A percentile compares a stretch with the other conserved stretches of the same genome.
Conservation (phyloP, 345 rosid species). For the Eucalyptus polyanthemos region DNA sequence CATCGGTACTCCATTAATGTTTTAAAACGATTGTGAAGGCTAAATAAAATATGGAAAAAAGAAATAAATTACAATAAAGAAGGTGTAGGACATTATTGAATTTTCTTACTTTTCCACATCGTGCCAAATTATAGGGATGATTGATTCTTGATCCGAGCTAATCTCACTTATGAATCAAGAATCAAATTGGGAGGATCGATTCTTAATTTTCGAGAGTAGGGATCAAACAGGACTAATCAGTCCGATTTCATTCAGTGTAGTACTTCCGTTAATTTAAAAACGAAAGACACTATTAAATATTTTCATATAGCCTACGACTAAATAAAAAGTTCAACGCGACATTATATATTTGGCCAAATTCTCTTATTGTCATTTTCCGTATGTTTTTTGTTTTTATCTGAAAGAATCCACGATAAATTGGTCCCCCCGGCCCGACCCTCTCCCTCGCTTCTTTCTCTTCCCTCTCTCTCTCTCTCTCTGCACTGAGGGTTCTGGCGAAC, state of each 20-base stretch:
- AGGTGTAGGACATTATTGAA: not conserved
- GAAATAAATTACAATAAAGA: not conserved
- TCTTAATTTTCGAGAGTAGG: no score
- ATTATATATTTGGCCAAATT: no score
- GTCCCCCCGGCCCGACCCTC: not conserved
- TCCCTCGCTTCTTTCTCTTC: not conserved
- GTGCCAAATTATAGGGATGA: not conserved
- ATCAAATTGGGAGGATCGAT: accelerated
- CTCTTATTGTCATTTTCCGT: no score
- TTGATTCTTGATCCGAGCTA: accelerated
- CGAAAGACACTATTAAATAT: no score
- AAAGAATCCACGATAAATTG: not conserved
- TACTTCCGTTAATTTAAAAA: no score
- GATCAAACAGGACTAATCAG: accelerated
- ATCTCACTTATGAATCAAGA: accelerated
- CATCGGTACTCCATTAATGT: not conserved
- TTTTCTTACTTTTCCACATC: not conserved
- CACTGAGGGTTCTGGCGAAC: not conserved
- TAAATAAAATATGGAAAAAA: no score
- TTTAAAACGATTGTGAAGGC: not conserved
- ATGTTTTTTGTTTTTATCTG: not conserved
- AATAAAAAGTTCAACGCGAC: no score
- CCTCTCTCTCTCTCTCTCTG: not conserved
- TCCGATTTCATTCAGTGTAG: accelerated
- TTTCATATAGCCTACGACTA: no score